Percentiles rank a stretch among this genome's conserved stretches.
Evolutionary conservation across 2,329 filamentous ascomycete genomes (phyloP).

Genomic region (Trichophyton equinum): DNA sequence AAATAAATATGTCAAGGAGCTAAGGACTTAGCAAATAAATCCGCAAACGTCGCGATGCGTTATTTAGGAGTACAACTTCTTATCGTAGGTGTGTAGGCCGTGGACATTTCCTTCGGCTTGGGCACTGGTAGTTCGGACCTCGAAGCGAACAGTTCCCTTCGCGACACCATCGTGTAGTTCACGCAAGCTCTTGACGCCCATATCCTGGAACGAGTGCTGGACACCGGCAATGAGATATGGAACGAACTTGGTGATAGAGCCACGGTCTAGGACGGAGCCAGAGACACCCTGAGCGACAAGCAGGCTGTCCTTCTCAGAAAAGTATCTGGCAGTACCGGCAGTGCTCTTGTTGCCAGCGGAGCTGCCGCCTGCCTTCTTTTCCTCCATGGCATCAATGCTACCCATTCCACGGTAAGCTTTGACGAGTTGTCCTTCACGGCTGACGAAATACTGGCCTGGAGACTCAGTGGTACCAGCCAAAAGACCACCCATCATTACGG

Average conservation of each 20-base stretch:
- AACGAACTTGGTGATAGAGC: constrained; percentile 85
- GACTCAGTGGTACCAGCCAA: constrained; percentile 95
- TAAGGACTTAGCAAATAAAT: neutral
- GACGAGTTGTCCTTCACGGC: constrained; percentile 90
- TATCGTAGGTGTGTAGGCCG: constrained; percentile 94
- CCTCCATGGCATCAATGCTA: constrained; percentile 97
- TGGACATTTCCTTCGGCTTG: constrained; percentile 96
- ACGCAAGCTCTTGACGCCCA: constrained; percentile 67
- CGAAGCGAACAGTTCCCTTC: constrained; percentile 71
- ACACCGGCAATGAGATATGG: constrained; percentile 91
- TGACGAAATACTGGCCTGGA: constrained; percentile 91
- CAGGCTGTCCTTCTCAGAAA: constrained; percentile 89
- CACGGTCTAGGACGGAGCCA: constrained; percentile 47
- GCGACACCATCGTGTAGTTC: constrained; percentile 65
- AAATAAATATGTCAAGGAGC: neutral
- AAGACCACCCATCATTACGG: constrained; percentile 98
- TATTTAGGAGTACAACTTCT: constrained; percentile 84
- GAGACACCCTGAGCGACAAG: constrained; percentile 95
- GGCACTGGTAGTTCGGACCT: constrained; percentile 85
- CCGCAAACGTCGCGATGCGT: neutral
- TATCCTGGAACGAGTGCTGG: constrained; percentile 95
- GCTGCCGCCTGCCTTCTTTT: constrained; percentile 76
- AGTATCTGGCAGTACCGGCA: constrained; percentile 93
- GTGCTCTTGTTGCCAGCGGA: constrained; percentile 59
- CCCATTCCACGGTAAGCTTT: constrained; percentile 99